Percentiles rank a stretch among this genome's conserved stretches.
These are phyloP conservation scores for Bryopsis sp. DNA, from an alignment of 139 green algal genomes.

Conservation along the genomic window DNA sequence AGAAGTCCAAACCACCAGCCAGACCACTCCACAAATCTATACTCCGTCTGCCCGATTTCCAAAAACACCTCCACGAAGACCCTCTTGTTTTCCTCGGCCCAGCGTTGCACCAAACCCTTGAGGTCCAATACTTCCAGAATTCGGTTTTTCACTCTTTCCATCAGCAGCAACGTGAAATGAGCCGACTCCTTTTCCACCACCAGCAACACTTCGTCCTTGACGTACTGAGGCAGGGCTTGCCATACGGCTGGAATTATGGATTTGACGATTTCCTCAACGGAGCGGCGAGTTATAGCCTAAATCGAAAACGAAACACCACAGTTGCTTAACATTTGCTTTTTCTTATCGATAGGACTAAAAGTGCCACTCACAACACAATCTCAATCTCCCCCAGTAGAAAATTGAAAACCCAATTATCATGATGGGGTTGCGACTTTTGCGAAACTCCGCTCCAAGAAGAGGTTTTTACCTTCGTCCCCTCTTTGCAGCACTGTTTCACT, in stretches of 20 bases:
- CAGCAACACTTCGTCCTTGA: neutral
- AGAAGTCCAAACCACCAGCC: conserved; percentile 36
- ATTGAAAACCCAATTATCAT: too few species aligned
- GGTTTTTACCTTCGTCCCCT: neutral
- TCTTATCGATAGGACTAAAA: too few species aligned
- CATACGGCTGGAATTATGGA: neutral
- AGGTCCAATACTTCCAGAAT: conserved; percentile 13
- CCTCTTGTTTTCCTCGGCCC: conserved; percentile 10
- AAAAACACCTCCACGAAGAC: conserved; percentile 21
- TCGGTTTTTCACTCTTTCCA: neutral
- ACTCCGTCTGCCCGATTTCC: conserved; percentile 30
- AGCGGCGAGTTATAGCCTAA: neutral
- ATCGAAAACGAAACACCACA: too few species aligned
- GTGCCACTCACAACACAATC: too few species aligned
- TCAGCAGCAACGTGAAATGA: neutral
- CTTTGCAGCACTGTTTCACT: conserved; percentile 16
- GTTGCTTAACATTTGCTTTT: too few species aligned
- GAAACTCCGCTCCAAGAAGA: neutral
- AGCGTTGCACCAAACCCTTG: neutral
- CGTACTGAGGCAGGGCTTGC: neutral
- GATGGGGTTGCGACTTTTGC: too few species aligned
- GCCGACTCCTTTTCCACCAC: conserved; percentile 2
- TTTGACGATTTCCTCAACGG: conserved; percentile 6
- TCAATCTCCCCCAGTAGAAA: too few species aligned
- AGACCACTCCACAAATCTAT: conserved; percentile 29